Base-by-base conservation (phyloP, 345 rosid species). In the Melaleuca alternifolia region DNA sequence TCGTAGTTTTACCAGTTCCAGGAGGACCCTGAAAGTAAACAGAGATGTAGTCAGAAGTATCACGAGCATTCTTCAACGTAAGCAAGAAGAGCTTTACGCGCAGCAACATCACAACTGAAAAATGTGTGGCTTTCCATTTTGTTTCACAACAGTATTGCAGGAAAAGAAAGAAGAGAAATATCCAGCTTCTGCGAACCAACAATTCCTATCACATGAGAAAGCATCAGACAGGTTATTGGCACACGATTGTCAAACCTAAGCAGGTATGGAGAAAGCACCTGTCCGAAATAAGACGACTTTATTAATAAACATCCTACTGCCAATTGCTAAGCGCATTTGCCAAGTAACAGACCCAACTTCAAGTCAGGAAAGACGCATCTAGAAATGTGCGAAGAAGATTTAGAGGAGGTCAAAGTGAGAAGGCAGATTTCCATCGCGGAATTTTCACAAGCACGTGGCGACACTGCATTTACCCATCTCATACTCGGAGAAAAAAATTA, bases 1-100 rank as follows among this genome's bases (percentile, higher is more conserved):
- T 96, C 6, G 99, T 94, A 81, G 99, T 97, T 89, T 97, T 97
- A 87, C 99, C 99, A 15, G 99, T 96, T 86, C 99, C 99, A 76
- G 99, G 99, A 87, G 99, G 99, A 85, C 99, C 99, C 98, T 97
- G 89, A 59, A 83, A 65, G 56, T 76, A 84, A 52, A 52, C 33
- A n/a, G 37, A 41, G 14, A 16, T 28, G 16, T 6, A 15, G 50
- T 83, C 50, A 14, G 28, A 71, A 83, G 51, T 62, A 57, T 83
- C 57, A 5, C 12, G 11, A 52, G 44, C 28, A 53, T 18, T 26
- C 44, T 37, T 52, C 54, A 53, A 46, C 30, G 14, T 30, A 14
- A 9, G 46, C 15, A 44, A 79, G 76, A 86, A 65, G 7, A 52
- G n/a, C 81, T 11, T 41, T 18, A 10, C 10, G 26, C 14, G 7